phyloP scores from a whole-genome alignment of 2,329 filamentous ascomycete species.

The Coleophoma crateriformis region DNA sequence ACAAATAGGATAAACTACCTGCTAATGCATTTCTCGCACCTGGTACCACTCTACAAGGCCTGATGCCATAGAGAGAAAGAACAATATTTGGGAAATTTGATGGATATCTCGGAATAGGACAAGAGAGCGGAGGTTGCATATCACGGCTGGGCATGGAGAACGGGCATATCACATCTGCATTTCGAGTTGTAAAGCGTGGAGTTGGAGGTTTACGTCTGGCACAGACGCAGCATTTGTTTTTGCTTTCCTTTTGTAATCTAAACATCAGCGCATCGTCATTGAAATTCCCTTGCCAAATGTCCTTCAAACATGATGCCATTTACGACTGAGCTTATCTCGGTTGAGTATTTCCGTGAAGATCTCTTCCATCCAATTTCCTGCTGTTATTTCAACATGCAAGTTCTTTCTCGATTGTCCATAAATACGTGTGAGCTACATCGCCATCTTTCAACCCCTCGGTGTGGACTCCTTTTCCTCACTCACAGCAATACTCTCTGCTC shows the following conservation, averaged over 20 bases:
- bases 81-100: not conserved
- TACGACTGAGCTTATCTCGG: no score
- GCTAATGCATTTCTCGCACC: constrained; percentile 38
- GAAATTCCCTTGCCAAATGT: no score
- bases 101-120: not conserved
- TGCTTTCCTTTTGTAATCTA: not conserved
- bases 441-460: no score
- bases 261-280: not conserved
- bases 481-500: no score
- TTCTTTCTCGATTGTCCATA: no score
- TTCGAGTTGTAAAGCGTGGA: not conserved
- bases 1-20: constrained; percentile 37
- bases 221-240: not conserved
- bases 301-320: no score
- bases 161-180: not conserved
- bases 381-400: no score
- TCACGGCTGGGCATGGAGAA: not conserved
- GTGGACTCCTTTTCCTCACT: no score
- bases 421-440: no score
- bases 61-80: not conserved
- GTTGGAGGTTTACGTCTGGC: not conserved
- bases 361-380: no score
- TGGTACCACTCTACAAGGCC: constrained; percentile 1
- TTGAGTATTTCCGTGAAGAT: no score
- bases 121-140: not conserved